Conservation (phyloP, 2,329 filamentous ascomycete species). For the Fusarium guadeloupense region DNA sequence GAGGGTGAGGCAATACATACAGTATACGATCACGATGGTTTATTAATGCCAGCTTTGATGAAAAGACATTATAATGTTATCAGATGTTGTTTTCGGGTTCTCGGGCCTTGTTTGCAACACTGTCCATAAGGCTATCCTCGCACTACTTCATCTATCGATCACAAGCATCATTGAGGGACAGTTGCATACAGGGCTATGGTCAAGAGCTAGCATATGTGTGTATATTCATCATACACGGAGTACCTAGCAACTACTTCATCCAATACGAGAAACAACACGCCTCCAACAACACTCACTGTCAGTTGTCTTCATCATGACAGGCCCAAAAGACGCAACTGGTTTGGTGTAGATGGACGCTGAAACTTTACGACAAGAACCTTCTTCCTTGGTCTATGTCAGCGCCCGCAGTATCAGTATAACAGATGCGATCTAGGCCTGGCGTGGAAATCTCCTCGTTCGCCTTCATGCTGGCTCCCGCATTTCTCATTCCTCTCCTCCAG, state of each 20-base stretch:
- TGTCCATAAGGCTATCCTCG: too few species aligned
- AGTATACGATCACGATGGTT: not conserved
- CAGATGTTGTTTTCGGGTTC: too few species aligned
- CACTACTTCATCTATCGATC: not conserved
- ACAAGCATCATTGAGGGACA: not conserved
- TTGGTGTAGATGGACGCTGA: not conserved
- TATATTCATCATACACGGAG: not conserved
- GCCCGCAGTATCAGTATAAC: constrained; percentile 19
- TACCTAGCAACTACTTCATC: not conserved
- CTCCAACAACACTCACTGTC: not conserved
- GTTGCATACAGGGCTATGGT: not conserved
- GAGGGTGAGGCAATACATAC: constrained; percentile 3
- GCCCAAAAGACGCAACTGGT: not conserved
- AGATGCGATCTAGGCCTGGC: constrained; percentile 1
- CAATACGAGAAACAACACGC: not conserved
- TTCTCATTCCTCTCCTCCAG: constrained; percentile 15
- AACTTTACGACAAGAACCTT: not conserved
- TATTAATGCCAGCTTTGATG: not conserved
- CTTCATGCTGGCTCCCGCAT: constrained; percentile 16
- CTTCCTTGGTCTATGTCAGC: constrained; percentile 10
- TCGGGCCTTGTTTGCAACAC: too few species aligned
- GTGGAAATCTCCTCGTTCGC: constrained; percentile 5
- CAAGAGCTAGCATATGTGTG: too few species aligned
- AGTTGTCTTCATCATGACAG: not conserved
- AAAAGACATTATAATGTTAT: not conserved